A percentile compares a stretch with the other conserved stretches of the same genome.
Conservation (phyloP, 2,329 filamentous ascomycete genomes). For the Pseudogymnoascus sp. region DNA sequence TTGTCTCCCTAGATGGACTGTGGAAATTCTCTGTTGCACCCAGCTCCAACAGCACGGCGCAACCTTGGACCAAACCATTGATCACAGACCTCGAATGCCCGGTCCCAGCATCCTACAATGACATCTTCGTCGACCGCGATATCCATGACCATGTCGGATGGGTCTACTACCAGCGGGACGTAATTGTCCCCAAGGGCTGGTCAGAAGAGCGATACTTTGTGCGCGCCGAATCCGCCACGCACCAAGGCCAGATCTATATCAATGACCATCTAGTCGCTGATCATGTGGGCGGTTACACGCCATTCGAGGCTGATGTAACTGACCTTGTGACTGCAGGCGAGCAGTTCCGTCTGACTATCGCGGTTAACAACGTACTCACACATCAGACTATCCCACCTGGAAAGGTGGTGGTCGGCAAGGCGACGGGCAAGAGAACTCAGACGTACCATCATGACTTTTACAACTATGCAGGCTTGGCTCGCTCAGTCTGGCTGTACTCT, state of each 20-base stretch:
- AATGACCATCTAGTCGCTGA: constrained; percentile 22
- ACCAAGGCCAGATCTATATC: constrained; percentile 25
- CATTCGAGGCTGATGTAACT: constrained; percentile 25
- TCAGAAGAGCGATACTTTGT: constrained; percentile 18
- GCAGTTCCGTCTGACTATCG: constrained; percentile 26
- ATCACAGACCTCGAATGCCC: constrained; percentile 12
- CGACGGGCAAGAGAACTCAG: constrained; percentile 21
- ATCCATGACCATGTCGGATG: constrained; percentile 28
- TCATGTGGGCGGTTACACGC: constrained; percentile 26
- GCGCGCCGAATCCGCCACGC: constrained; percentile 26
- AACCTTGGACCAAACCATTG: neutral
- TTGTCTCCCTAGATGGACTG: constrained; percentile 21
- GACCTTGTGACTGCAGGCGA: constrained; percentile 18
- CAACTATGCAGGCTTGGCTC: constrained; percentile 27
- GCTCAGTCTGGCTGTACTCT: constrained; percentile 25
- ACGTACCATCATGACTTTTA: constrained; percentile 28
- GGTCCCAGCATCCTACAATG: constrained; percentile 25
- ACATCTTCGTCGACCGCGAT: constrained; percentile 19
- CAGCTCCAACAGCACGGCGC: neutral
- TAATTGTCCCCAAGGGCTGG: constrained; percentile 22
- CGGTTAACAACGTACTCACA: constrained; percentile 27
- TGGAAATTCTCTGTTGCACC: constrained; percentile 19
- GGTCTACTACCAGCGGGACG: constrained; percentile 27
- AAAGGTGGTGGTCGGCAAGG: neutral
- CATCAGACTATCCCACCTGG: constrained; percentile 17